phyloP scores from a whole-genome alignment of 2,329 filamentous ascomycete species.

The Aspergillus sp. region DNA sequence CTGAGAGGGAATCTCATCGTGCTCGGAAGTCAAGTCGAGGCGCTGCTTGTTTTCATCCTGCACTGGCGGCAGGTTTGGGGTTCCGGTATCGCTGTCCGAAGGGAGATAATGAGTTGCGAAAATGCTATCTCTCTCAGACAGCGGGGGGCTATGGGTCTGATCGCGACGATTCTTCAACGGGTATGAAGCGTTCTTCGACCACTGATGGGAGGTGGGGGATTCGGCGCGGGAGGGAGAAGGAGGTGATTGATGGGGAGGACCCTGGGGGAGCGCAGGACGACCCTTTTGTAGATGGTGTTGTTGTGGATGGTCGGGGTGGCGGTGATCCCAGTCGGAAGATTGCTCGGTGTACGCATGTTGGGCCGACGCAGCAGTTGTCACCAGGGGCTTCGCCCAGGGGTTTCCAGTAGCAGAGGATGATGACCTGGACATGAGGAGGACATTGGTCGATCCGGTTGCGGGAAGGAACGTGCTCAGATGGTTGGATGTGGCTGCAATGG shows the following conservation, averaged over 20 bases:
- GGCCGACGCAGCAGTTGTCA: slow-evolving; percentile 36
- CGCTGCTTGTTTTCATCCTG: slow-evolving; percentile 19
- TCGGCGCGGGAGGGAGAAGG: slow-evolving; percentile 25
- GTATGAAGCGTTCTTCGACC: slow-evolving; percentile 18
- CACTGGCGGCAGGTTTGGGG: slow-evolving; percentile 26
- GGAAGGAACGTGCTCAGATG: slow-evolving; percentile 9
- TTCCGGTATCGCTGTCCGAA: slow-evolving; percentile 39
- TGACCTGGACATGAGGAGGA: slow-evolving; percentile 43
- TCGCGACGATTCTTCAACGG: slow-evolving; percentile 18
- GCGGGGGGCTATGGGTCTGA: slow-evolving; percentile 36
- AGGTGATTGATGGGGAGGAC: slow-evolving; percentile 13
- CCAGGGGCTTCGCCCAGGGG: slow-evolving; percentile 33
- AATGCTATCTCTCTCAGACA: slow-evolving; percentile 55
- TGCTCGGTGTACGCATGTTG: slow-evolving; percentile 30
- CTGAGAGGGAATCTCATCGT: slow-evolving; percentile 21
- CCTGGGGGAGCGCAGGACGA: slow-evolving; percentile 19
- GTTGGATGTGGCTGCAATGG: slow-evolving; percentile 7
- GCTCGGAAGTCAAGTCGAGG: slow-evolving; percentile 20
- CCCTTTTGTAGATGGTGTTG: slow-evolving; percentile 3
- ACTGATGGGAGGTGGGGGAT: slow-evolving; percentile 29
- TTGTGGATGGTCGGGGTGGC: slow-evolving; percentile 18
- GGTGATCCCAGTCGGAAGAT: slow-evolving; percentile 23
- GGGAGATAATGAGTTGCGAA: slow-evolving; percentile 53
- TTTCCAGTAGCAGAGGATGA: slow-evolving; percentile 35
- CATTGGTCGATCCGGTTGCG: slow-evolving; percentile 36